These are phyloP conservation scores for Cladophialophora exuberans DNA, from an alignment of 2,329 filamentous ascomycete species.

Conservation along the genomic window DNA sequence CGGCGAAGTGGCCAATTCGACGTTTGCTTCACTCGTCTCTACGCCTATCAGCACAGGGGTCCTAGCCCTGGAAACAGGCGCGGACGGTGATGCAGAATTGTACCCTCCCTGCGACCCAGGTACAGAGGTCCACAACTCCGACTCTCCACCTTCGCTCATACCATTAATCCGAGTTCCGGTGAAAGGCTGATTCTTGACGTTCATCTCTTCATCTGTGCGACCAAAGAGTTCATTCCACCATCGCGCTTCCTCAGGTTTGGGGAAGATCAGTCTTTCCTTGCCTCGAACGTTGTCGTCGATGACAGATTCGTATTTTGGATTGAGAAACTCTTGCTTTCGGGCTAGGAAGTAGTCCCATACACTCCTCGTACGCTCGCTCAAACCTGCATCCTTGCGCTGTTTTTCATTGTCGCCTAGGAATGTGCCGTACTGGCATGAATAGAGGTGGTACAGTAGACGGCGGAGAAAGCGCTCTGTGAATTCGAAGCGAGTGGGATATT, in stretches of 20 bases:
- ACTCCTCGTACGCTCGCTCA: conserved; percentile 74
- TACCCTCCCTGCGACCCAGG: conserved; percentile 16
- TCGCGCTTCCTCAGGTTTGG: conserved; percentile 73
- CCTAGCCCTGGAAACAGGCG: conserved; percentile 35
- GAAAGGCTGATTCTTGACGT: conserved; percentile 43
- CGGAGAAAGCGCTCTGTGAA: conserved; percentile 94
- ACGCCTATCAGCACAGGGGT: conserved; percentile 63
- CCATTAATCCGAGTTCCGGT: conserved; percentile 17
- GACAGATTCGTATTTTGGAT: conserved; percentile 73
- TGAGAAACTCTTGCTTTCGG: conserved; percentile 78
- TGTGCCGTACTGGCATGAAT: conserved; percentile 95
- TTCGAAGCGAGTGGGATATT: conserved; percentile 87
- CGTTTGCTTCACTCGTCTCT: conserved; percentile 60
- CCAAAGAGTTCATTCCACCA: conserved; percentile 95
- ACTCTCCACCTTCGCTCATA: conserved; percentile 18
- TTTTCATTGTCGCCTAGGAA: conserved; percentile 96
- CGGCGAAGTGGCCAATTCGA: conserved; percentile 50
- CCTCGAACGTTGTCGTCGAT: conserved; percentile 80
- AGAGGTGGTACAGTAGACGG: conserved; percentile 86
- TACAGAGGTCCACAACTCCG: conserved; percentile 28
- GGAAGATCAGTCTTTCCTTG: conserved; percentile 82
- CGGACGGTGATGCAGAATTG: conserved; percentile 10
- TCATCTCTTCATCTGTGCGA: conserved; percentile 90
- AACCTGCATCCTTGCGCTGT: conserved; percentile 72
- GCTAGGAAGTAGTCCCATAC: conserved; percentile 97